Evolutionary conservation across 1,139 yeast species (phyloP), one percentile per base, ranked within the genome.

Genomic region (Kurtzmaniella quercitrusa): DNA sequence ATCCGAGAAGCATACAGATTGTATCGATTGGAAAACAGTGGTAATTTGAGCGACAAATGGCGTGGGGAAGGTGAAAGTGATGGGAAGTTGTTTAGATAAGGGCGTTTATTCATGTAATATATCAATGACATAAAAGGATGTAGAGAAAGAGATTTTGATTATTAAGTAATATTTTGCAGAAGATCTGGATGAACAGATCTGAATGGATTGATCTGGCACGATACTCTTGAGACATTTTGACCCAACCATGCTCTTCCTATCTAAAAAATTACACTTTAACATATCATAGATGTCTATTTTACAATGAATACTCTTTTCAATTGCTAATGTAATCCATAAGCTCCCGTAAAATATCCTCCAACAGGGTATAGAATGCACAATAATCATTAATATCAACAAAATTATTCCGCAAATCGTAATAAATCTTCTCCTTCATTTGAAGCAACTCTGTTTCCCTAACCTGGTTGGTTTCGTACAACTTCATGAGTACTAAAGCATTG

Each of bases 1-100:
- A 73, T 91, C 37, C 68, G 95, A 39, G 96, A 89, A 56, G 97
- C 97, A 1, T 87, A 95, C 90, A 68, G 95, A 50, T 60, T 86
- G 43, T 84, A 81, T 54, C 78, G 79, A 50, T 51, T 73, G 39
- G 95, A 89, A 54, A 79, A 75, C 44, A 82, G 85, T n/a, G 79
- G 85, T 2, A 79, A 84, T 2, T 70, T 79, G 18, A 73, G 75
- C 11, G 79, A 81, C 17, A 64, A 69, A 39, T 85, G 91, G 88
- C 68, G 90, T 47, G 63, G 73, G n/a, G 88, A 84, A 56, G 95
- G 95, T 1, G 86, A 77, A 39, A 79, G 81, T 3, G 84, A 81
- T 53, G 93, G 94, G 0, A 59, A 73, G 56, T 60, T 84, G 70
- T 86, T 85, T 54, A 66, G 90, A 50, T 83, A 53, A 57, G 31